Base-by-base conservation (phyloP, 805 yeast genomes). In the Candida peoriensis region DNA sequence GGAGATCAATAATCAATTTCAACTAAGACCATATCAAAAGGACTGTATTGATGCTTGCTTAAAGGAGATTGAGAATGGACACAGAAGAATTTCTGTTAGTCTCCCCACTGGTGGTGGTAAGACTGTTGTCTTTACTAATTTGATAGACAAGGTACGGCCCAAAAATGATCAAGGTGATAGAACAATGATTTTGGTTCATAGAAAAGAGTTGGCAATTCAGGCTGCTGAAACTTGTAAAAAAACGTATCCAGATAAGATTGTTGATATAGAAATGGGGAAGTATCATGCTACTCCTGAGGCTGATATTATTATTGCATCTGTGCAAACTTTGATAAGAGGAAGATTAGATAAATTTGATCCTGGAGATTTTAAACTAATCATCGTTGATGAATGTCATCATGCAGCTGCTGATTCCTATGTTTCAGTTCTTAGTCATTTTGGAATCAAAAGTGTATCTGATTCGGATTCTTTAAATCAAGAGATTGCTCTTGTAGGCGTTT, bases 71-170 rank as follows among this genome's bases (percentile, higher is more conserved):
- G 38, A 47, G 0, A 20, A 46, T 3, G 78, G 80, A 1, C 46
- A 57, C 2, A 57, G 67, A 14, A 64, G 93, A 31, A 72, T 87
- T 0, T 96, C 90, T 0, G 88, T 87, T 2, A 81, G 87, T 20
- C 57, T 89, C 24, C 95, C 96, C 11, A 90, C 97, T 0, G 97
- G 97, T 0, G 93, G 95, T 10, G 97, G 97, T 5, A 89, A 89
- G 49, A 89, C 97, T 0, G 86, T 87, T 10, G 77, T 85, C 2
- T 82, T 86, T 52, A 57, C 83, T 0, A 71, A 71, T 43, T 45
- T 81, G 27, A 71, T 82, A 3, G 69, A 74, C 0, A 50, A 60
- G 21, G 55, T 75, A 6, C 40, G 50, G 27, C 67, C 71, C 0
- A 28, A 41, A 4, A 34, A 45, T 1, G 54, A 55, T 0, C 42